These are phyloP conservation scores for Solanum okadae DNA, from an alignment of 257 asterid genomes.

Conservation along the genomic window DNA sequence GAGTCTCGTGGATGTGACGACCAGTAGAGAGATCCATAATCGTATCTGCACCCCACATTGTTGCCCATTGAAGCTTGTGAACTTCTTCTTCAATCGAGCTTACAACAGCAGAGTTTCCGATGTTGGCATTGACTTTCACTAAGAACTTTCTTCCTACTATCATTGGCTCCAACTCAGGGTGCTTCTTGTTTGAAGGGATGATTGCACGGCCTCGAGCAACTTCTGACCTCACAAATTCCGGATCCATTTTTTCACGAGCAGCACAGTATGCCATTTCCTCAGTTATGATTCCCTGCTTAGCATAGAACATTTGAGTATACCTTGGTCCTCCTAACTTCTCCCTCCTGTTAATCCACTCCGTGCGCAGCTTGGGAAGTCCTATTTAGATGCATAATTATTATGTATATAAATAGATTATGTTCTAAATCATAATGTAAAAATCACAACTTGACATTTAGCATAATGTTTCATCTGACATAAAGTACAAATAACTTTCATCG, in stretches of 20 bases:
- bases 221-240: conserved; percentile 86
- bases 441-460: background rate
- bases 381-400: conserved; percentile 1
- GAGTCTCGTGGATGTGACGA: conserved; percentile 91
- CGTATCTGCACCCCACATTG: conserved; percentile 99
- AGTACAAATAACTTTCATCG: background rate
- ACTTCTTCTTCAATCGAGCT: conserved; percentile 98
- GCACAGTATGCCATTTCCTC: conserved; percentile 96
- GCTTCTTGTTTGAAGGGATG: conserved; percentile 93
- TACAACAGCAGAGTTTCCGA: conserved; percentile 89
- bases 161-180: conserved; percentile 87
- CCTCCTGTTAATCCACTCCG: conserved; percentile 79
- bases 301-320: conserved; percentile 87
- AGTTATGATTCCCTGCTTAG: conserved; percentile 85
- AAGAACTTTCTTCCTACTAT: conserved; percentile 89
- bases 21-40: conserved; percentile 97
- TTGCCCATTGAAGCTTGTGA: conserved; percentile 97
- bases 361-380: conserved; percentile 88
- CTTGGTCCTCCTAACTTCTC: conserved; percentile 76
- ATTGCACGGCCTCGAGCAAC: conserved; percentile 99
- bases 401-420: background rate
- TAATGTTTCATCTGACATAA: background rate
- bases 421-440: background rate
- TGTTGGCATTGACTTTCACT: conserved; percentile 92
- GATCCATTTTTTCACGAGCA: conserved; percentile 84